Conservation (phyloP, 2,329 filamentous ascomycete species). For the Lasiodiplodia sp. region DNA sequence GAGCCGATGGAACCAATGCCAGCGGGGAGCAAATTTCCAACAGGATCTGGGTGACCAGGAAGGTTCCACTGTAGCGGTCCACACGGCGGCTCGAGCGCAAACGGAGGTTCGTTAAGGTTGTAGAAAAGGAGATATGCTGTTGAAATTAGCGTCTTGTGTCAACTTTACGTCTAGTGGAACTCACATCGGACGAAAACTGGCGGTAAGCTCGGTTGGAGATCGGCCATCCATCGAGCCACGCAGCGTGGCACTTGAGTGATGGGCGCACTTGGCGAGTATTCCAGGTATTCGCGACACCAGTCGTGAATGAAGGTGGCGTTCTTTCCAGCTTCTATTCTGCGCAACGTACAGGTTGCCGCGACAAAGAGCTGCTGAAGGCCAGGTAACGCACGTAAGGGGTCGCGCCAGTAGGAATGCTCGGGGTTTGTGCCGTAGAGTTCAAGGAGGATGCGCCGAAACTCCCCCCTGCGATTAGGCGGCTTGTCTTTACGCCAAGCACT, state of each 20-base stretch:
- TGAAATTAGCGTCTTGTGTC: neutral
- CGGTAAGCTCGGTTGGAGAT: neutral
- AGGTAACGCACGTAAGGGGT: neutral
- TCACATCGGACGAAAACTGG: neutral
- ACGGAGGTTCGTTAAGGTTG: neutral
- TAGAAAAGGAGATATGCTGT: neutral
- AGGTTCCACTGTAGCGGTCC: neutral
- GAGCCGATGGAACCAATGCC: neutral
- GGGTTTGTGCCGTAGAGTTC: neutral
- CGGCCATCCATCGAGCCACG: neutral
- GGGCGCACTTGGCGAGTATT: neutral
- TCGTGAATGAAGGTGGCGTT: neutral
- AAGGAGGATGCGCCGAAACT: neutral
- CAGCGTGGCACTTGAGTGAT: neutral
- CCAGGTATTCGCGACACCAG: neutral
- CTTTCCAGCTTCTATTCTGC: neutral
- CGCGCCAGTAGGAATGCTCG: neutral
- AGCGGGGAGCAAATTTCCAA: neutral
- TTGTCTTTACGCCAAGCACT: neutral
- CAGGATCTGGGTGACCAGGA: neutral
- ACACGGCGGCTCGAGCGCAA: neutral
- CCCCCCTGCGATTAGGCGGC: neutral
- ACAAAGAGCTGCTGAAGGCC: neutral
- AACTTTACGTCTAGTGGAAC: neutral
- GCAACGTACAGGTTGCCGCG: neutral